phyloP scores from a whole-genome alignment of 2,329 filamentous ascomycete species.

The Pseudogymnoascus sp. region DNA sequence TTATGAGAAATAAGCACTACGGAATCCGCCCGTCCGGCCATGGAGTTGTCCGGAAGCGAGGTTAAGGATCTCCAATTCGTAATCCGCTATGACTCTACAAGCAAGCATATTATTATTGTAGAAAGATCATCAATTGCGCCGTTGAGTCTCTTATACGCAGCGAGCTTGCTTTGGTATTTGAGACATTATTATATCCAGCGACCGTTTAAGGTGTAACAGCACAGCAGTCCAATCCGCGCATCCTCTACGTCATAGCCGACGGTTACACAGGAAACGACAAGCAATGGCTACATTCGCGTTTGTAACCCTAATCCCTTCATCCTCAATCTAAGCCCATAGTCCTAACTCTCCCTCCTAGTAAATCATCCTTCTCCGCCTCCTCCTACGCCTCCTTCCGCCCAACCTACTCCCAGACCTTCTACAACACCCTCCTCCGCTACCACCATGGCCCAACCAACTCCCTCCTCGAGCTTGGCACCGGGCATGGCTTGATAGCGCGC shows the following conservation, averaged over 20 bases:
- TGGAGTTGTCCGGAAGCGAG: too few species aligned
- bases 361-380: slow-evolving; percentile 46
- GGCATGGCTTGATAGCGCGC: slow-evolving; percentile 50
- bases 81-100: neutral
- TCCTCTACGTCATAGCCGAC: slow-evolving; percentile 9
- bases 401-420: slow-evolving; percentile 47
- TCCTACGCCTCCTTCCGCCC: slow-evolving; percentile 54
- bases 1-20: too few species aligned
- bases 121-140: neutral
- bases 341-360: slow-evolving; percentile 32
- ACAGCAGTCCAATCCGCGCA: neutral
- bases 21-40: too few species aligned
- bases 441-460: slow-evolving; percentile 35
- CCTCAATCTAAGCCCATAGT: slow-evolving; percentile 9
- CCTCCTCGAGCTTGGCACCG: slow-evolving; percentile 54
- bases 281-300: slow-evolving; percentile 44
- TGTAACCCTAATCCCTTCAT: slow-evolving; percentile 20
- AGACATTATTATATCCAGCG: neutral
- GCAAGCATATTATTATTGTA: neutral
- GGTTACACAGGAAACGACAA: neutral
- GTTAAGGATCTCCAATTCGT: neutral
- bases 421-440: slow-evolving; percentile 44
- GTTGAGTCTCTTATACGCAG: neutral
- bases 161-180: neutral
- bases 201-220: too few species aligned